Percentiles rank a stretch among this genome's conserved stretches.
phyloP scores from a whole-genome alignment of 306 rosid genomes.

The Alnus glutinosa region DNA sequence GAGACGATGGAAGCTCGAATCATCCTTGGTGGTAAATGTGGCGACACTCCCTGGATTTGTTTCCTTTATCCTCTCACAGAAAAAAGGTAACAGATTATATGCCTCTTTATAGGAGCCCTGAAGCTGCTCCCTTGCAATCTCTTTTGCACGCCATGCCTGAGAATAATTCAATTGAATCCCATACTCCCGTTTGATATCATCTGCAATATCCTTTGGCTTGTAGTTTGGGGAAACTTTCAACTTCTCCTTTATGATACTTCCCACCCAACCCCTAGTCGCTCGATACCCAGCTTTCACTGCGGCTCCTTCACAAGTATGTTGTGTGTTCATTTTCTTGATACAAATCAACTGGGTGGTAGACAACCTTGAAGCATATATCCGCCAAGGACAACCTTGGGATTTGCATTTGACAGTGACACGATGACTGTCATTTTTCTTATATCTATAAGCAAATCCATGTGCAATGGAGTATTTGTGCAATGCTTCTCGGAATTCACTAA shows the following conservation, averaged over 20 bases:
- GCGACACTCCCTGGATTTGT: slow-evolving; percentile 93
- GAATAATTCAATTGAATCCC: slow-evolving; percentile 94
- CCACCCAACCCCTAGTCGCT: slow-evolving; percentile 98
- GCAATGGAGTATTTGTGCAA: slow-evolving; percentile 96
- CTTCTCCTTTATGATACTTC: slow-evolving; percentile 95
- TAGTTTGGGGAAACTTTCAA: slow-evolving; percentile 84
- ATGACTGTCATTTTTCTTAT: slow-evolving; percentile 91
- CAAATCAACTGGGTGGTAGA: slow-evolving; percentile 90
- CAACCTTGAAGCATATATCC: slow-evolving; percentile 90
- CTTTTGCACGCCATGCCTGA: slow-evolving; percentile 99
- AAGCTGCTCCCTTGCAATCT: slow-evolving; percentile 94
- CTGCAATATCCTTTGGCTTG: slow-evolving; percentile 95
- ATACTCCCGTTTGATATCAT: slow-evolving; percentile 87
- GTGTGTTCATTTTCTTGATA: slow-evolving; percentile 78
- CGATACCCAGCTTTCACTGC: slow-evolving; percentile 92
- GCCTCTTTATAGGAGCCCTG: slow-evolving; percentile 99
- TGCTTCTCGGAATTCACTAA: slow-evolving; percentile 89
- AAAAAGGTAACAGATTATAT: slow-evolving; percentile 76
- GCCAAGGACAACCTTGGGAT: slow-evolving; percentile 93
- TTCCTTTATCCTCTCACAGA: slow-evolving; percentile 89
- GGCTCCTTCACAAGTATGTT: slow-evolving; percentile 93
- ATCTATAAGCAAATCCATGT: slow-evolving; percentile 86
- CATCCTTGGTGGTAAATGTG: slow-evolving; percentile 85
- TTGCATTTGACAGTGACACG: slow-evolving; percentile 97
- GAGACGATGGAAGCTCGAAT: slow-evolving; percentile 90